Evolutionary conservation across 495 filamentous ascomycete species (phyloP).

Genomic region (Bacidia rubella): DNA sequence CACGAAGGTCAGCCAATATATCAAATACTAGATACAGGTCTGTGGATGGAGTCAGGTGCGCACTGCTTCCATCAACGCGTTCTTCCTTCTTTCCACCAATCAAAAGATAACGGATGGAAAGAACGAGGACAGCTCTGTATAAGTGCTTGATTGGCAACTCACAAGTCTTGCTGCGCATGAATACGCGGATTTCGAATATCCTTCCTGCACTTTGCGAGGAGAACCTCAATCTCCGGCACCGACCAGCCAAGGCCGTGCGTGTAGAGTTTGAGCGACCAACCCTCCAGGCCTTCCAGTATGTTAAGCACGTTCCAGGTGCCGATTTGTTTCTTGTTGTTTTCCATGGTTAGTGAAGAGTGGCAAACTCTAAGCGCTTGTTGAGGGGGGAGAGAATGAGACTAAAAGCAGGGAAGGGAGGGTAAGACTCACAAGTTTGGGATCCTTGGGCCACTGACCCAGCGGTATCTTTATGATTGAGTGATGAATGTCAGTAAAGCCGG

Average conservation of each 20-base stretch:
- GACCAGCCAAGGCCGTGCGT: constrained; percentile 42
- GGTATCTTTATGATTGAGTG: constrained; percentile 12
- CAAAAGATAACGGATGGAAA: too few species aligned
- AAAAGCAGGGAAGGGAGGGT: too few species aligned
- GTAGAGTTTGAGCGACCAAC: constrained; percentile 33
- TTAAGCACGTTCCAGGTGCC: constrained; percentile 24
- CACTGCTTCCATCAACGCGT: too few species aligned
- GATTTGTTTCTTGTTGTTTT: constrained; percentile 9
- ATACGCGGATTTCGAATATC: constrained; percentile 36
- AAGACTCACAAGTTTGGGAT: constrained; percentile 14
- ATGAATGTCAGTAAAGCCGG: constrained; percentile 18
- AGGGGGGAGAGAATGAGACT: not conserved
- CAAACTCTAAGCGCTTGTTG: not conserved
- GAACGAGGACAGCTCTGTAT: too few species aligned
- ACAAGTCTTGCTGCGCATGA: constrained; percentile 24
- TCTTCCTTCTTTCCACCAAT: too few species aligned
- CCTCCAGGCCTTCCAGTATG: constrained; percentile 28
- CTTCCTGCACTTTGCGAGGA: constrained; percentile 39
- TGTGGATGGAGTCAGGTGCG: too few species aligned
- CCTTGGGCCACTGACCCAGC: constrained; percentile 20
- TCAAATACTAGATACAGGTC: too few species aligned
- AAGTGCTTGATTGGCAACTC: too few species aligned
- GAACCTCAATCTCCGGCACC: constrained; percentile 38
- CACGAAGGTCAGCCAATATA: too few species aligned
- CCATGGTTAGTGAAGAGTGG: not conserved